Evolutionary conservation across 345 rosid species (phyloP), one percentile per base, ranked within the genome.

Genomic region (Dovyalis caffra): DNA sequence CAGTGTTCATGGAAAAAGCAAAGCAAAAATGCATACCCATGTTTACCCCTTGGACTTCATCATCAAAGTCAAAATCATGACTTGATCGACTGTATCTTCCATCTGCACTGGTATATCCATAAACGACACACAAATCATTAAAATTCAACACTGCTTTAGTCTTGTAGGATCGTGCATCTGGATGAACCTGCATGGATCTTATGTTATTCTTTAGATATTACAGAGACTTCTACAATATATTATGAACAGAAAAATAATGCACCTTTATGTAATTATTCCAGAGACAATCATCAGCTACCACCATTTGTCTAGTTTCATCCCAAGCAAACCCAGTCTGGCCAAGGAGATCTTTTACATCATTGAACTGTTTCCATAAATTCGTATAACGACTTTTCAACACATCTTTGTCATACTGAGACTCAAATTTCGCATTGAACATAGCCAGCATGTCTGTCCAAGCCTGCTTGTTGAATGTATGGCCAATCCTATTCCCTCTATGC

Each of bases 21-120:
- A 74, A 56, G 68, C 5, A 74, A 23, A 32, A 70, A 70, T 40
- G 78, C 87, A 74, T 37, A 88, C 95, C 92, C 70, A 79, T 77
- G 69, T 83, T 85, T 34, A 82, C 77, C 64, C 88, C 87, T 60
- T 83, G 86, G 68, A 83, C 61, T 72, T 88, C 93, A 83, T 90
- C 93, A 23, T 91, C 95, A 78, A 89, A 79, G 82, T 90, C 92
- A 51, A 84, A 5, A 78, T 93, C 98, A 83, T 93, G 97, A 78
- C 95, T 91, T 70, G 98, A 93, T 71, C 85, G 84, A 70, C 98
- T 93, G 75, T 93, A 93, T 80, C 98, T 90, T 82, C 98, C 98
- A 83, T 91, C 98, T 0, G 98, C 98, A 73, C 83, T 83, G 1
- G 90, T 82, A 84, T 90, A 85, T 68, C 92, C 98, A 85, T 84